These are phyloP conservation scores for Trichodelitschia bisporula DNA, from an alignment of 495 filamentous ascomycete species.

Conservation along the genomic window DNA sequence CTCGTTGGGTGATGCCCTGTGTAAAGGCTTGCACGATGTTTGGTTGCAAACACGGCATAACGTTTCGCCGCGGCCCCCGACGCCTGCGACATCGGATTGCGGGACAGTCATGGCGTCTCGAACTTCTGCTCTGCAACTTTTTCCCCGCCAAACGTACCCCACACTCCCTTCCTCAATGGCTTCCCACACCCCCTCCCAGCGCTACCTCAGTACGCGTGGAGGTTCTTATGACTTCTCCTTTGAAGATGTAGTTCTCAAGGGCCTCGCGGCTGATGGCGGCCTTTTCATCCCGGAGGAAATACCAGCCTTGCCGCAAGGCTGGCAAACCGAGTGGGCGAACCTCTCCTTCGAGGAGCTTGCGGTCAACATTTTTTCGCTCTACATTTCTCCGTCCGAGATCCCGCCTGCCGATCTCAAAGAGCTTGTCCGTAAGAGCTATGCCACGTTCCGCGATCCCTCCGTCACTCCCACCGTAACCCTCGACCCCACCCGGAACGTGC, in stretches of 20 bases:
- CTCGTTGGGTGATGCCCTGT: too few relatives aligned
- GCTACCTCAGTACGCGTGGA: slow-evolving; percentile 60
- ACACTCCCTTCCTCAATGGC: too few relatives aligned
- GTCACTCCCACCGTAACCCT: slow-evolving; percentile 50
- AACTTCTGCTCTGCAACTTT: too few relatives aligned
- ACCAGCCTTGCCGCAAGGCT: slow-evolving; percentile 34
- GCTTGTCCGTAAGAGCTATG: slow-evolving; percentile 60
- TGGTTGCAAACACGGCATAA: too few relatives aligned
- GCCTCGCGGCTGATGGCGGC: slow-evolving; percentile 67
- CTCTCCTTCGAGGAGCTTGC: slow-evolving; percentile 60
- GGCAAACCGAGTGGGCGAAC: slow-evolving; percentile 42
- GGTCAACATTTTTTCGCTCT: slow-evolving; percentile 48
- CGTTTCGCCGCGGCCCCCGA: too few relatives aligned
- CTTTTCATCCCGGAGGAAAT: slow-evolving; percentile 77
- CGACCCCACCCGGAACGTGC: slow-evolving; percentile 36
- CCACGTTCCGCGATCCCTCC: slow-evolving; percentile 56
- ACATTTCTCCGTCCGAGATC: slow-evolving; percentile 64
- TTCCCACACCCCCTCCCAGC: slow-evolving; percentile 38
- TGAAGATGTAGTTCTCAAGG: slow-evolving; percentile 75
- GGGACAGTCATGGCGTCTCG: too few relatives aligned
- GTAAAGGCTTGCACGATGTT: too few relatives aligned
- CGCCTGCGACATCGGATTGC: too few relatives aligned
- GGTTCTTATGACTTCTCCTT: slow-evolving; percentile 71
- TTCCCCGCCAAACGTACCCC: too few relatives aligned
- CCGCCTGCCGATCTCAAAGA: slow-evolving; percentile 49